These are phyloP conservation scores for Phyllosticta citrichinensis DNA, from an alignment of 2,329 filamentous ascomycete genomes.

Conservation along the genomic window DNA sequence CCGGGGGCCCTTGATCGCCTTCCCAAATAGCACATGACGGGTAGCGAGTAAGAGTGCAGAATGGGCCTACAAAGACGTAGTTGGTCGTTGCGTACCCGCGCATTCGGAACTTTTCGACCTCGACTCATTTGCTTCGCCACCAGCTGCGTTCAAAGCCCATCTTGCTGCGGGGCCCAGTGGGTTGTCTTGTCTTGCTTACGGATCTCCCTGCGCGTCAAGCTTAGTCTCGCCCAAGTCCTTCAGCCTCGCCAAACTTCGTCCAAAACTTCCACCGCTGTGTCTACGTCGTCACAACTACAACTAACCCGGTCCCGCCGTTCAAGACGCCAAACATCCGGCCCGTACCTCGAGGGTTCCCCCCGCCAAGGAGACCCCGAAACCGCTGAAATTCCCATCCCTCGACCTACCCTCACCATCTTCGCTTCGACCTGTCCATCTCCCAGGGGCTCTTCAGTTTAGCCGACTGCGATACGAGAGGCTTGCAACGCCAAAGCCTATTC, in stretches of 20 bases:
- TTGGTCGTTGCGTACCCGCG: slow-evolving; percentile 17
- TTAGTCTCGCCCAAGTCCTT: not conserved
- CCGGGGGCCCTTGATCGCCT: slow-evolving; percentile 18
- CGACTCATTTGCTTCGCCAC: not conserved
- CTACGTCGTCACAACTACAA: not conserved
- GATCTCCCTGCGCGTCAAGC: not conserved
- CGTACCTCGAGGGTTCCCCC: not conserved
- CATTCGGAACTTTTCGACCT: slow-evolving; percentile 10
- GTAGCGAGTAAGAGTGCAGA: slow-evolving; percentile 28
- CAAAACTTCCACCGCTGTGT: not conserved
- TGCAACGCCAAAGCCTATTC: not conserved
- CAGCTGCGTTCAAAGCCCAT: not conserved
- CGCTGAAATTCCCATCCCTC: not conserved
- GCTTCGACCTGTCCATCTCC: not conserved
- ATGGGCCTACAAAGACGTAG: slow-evolving; percentile 20
- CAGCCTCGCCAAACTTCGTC: not conserved
- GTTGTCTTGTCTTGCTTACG: not conserved
- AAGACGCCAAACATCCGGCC: not conserved
- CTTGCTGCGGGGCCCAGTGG: not conserved
- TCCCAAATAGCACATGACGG: slow-evolving; percentile 26
- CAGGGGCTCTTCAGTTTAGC: not conserved
- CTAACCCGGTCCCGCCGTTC: not conserved
- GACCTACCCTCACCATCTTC: not conserved
- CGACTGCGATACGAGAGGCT: not conserved
- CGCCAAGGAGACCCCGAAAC: not conserved